Conservation (phyloP, 108 stramenopile species). For the Nannochloropsis salina region DNA sequence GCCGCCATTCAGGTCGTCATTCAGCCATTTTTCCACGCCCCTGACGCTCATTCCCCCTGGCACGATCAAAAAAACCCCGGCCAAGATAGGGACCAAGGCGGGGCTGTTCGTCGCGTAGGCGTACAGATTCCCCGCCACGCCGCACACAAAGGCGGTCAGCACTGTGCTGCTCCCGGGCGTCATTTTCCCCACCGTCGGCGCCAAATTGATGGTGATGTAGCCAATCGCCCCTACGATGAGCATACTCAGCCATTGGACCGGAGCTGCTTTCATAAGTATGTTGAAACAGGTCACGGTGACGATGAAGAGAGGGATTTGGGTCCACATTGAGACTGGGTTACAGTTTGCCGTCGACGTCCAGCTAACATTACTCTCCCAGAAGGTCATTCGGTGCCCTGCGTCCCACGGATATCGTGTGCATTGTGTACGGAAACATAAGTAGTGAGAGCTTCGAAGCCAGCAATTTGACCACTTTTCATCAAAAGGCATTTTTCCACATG, state of each 20-base stretch:
- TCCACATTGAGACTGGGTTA: not conserved
- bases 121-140: not conserved
- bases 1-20: slow-evolving; percentile 10
- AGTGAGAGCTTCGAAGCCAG: no score
- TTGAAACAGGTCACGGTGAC: not conserved
- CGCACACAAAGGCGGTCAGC: not conserved
- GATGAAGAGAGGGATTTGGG: not conserved
- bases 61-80: not conserved
- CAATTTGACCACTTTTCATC: no score
- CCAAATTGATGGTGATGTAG: not conserved
- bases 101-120: not conserved
- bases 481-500: no score
- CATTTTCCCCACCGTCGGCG: not conserved
- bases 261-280: not conserved
- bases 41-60: not conserved
- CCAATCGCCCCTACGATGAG: not conserved
- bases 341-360: not conserved
- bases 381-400: not conserved
- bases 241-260: slow-evolving; percentile 7
- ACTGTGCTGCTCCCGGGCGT: not conserved
- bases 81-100: not conserved
- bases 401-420: no score
- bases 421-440: not conserved
- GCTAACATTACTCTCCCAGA: not conserved
- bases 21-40: not conserved